Conservation (phyloP, 140 eudicot genomes). For the Anethum foeniculum region DNA sequence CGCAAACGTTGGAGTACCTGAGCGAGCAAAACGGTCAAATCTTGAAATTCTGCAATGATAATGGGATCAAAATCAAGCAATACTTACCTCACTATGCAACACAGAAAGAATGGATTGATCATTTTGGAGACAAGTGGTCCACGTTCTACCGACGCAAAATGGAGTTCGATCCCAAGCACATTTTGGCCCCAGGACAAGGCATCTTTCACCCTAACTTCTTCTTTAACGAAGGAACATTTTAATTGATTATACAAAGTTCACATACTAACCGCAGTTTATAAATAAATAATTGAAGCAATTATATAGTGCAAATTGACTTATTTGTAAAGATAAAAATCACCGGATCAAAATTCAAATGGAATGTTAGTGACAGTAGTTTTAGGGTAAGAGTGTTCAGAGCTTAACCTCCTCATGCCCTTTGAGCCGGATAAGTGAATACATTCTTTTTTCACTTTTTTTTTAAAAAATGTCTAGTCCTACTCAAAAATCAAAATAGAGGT, state of each 20-base stretch:
- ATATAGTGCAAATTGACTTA: not conserved
- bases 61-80: conserved; percentile 51
- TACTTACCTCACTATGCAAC: conserved; percentile 79
- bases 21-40: conserved; percentile 60
- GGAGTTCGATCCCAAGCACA: conserved; percentile 68
- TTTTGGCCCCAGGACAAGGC: conserved; percentile 77
- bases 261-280: not conserved
- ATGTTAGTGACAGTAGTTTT: not conserved
- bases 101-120: conserved; percentile 67
- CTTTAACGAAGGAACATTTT: conserved; percentile 18
- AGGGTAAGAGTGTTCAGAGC: too few relatives aligned
- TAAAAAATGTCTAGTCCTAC: too few relatives aligned
- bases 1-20: conserved; percentile 55
- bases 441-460: too few relatives aligned
- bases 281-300: not conserved
- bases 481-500: too few relatives aligned
- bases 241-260: not conserved
- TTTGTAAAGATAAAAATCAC: not conserved
- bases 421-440: too few relatives aligned
- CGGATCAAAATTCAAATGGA: not conserved
- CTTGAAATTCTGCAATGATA: conserved; percentile 52
- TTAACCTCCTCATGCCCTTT: too few relatives aligned
- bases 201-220: conserved; percentile 49
- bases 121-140: conserved; percentile 78
- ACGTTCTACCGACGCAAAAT: conserved; percentile 38